phyloP scores from a whole-genome alignment of 768 basidiomycete genomes.

The Termitomyces sp. region DNA sequence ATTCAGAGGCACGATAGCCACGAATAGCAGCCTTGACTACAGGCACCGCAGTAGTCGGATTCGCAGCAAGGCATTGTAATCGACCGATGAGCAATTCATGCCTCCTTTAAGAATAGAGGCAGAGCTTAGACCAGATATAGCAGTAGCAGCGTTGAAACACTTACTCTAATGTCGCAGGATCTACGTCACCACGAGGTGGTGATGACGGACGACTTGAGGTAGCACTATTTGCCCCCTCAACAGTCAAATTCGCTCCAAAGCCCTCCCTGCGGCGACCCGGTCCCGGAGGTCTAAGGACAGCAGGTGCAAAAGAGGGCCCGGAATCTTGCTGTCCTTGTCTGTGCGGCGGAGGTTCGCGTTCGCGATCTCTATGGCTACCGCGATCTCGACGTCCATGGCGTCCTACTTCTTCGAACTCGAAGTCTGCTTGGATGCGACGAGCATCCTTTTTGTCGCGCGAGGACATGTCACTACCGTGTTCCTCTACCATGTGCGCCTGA shows the following conservation, averaged over 20 bases:
- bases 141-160: conserved; percentile 17
- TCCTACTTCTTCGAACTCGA: conserved; percentile 53
- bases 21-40: conserved; percentile 75
- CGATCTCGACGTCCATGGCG: conserved; percentile 42
- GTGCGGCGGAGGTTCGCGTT: conserved; percentile 34
- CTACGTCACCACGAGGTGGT: conserved; percentile 42
- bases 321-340: conserved; percentile 22
- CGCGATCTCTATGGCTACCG: conserved; percentile 41
- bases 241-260: conserved; percentile 60
- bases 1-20: conserved; percentile 74
- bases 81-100: conserved; percentile 64
- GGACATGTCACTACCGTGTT: conserved; percentile 73
- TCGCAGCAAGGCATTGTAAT: conserved; percentile 54
- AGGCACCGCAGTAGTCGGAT: conserved; percentile 54
- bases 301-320: conserved; percentile 10
- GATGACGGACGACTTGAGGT: conserved; percentile 35
- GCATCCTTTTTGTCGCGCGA: conserved; percentile 67
- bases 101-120: conserved; percentile 40
- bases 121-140: not conserved
- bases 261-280: conserved; percentile 54
- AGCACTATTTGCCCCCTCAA: conserved; percentile 20
- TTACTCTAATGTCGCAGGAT: conserved; percentile 55
- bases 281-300: conserved; percentile 21
- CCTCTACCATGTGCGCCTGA: conserved; percentile 86
- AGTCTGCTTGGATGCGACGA: conserved; percentile 67